Evolutionary conservation across 345 rosid genomes (phyloP), one percentile per base, ranked within the genome.

Genomic region (Luvunga scandens): DNA sequence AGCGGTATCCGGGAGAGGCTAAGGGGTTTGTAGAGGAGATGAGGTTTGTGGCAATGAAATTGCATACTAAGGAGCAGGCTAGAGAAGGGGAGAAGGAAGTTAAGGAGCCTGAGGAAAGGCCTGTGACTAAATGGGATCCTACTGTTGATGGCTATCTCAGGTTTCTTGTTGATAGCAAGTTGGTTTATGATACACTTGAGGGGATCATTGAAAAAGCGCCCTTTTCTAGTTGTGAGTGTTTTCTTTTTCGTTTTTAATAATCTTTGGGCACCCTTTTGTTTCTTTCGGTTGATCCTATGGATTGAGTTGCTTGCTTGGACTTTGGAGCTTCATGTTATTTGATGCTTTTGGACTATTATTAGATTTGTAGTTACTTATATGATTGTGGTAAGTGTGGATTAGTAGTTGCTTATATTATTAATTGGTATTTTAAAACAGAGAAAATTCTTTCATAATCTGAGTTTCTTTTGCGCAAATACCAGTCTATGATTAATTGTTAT

Each of bases 11-110:
- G 0, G 97, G 97, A 2, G 97, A 94, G 90, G 89, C 96, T 0
- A 94, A 96, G 75, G 99, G 98, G 48, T 93, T 96, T 79, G 97
- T 96, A 78, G 99, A 96, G 87, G 99, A 96, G 93, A 94, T 96
- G 99, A 94, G 98, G 83, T 96, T 92, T 77, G 95, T 92, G 79
- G 99, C 99, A 9, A 96, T 96, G 99, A 94, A 83, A 76, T 81
- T 92, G 78, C 98, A 96, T 68, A 92, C 98, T 0, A 92, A 78
- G 62, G 97, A 94, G 60, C 99, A 96, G 80, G 92, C 98, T 2
- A 90, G 87, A 74, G 98, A 94, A 81, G 99, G 98, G 21, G 91
- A 94, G 87, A 96, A 89, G 85, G 92, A 89, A 65, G 91, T 85
- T 12, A 85, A 91, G 83, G 30, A 85, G 79, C 94, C 92, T 0